A percentile compares a stretch with the other conserved stretches of the same genome.
Conservation (phyloP, 2,329 filamentous ascomycete species). For the Blumeria hordei region DNA sequence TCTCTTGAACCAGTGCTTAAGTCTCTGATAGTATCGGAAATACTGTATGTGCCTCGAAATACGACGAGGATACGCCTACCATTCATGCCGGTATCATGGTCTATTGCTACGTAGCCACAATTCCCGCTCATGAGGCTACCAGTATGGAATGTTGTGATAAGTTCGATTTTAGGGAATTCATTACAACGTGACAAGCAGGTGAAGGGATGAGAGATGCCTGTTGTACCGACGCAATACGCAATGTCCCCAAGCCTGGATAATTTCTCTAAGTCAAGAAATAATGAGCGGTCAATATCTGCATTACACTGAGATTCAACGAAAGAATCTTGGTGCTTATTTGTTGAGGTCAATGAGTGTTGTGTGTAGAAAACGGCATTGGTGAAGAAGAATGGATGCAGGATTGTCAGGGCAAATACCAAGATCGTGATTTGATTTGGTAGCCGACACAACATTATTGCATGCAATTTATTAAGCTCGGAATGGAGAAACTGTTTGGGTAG, state of each 20-base stretch:
- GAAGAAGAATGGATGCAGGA: too few relatives aligned
- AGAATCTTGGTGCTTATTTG: too few relatives aligned
- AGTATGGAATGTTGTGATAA: conserved; percentile 72
- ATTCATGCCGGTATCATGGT: conserved; percentile 26
- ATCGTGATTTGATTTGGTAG: too few relatives aligned
- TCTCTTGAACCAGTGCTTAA: conserved; percentile 72
- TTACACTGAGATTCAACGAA: conserved; percentile 10
- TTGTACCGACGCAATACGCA: conserved; percentile 71
- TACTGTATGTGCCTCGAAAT: conserved; percentile 83
- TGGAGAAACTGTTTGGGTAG: too few relatives aligned
- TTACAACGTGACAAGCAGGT: conserved; percentile 60
- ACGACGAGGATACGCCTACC: conserved; percentile 47
- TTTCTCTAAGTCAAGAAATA: conserved; percentile 70
- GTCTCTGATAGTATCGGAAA: conserved; percentile 78
- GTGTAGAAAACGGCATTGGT: too few relatives aligned
- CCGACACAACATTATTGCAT: too few relatives aligned
- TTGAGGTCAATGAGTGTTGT: too few relatives aligned
- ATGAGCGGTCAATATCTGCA: conserved; percentile 25
- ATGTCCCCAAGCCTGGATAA: conserved; percentile 83
- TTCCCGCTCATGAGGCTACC: conserved; percentile 69
- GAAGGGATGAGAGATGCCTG: conserved; percentile 66
- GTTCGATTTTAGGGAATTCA: conserved; percentile 58
- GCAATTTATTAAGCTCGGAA: too few relatives aligned
- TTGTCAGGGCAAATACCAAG: not conserved
- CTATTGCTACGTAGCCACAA: conserved; percentile 83